A percentile compares a stretch with the other conserved stretches of the same genome.
These are phyloP conservation scores for Letharia lupina DNA, from an alignment of 495 filamentous ascomycete genomes.

Conservation along the genomic window DNA sequence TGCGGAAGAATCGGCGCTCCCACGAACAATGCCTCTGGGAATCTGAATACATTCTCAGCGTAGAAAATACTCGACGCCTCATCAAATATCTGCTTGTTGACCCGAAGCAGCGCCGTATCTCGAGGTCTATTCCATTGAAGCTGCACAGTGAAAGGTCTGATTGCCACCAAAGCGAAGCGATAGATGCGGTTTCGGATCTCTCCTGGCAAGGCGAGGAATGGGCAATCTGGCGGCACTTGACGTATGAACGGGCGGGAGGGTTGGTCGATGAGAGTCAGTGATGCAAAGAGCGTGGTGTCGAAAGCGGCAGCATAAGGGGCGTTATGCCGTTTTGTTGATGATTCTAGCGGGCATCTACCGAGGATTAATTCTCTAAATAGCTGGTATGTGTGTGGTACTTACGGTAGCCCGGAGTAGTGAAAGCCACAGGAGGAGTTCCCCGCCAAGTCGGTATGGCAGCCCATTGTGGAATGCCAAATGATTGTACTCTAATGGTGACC, in stretches of 20 bases:
- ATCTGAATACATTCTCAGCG: conserved; percentile 7
- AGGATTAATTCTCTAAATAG: not conserved
- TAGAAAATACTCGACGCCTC: conserved; percentile 13
- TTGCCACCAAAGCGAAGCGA: not conserved
- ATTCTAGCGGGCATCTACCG: not conserved
- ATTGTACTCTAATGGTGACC: not conserved
- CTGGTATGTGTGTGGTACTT: not conserved
- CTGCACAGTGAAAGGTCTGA: not conserved
- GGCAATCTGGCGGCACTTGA: not conserved
- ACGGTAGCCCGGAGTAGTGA: conserved; percentile 4
- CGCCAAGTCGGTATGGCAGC: not conserved
- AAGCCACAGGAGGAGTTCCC: conserved; percentile 1
- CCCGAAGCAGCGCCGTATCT: not conserved
- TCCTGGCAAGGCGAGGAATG: conserved; percentile 9
- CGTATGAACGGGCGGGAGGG: not conserved
- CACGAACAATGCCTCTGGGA: not conserved
- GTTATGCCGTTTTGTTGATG: not conserved
- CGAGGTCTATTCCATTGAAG: not conserved
- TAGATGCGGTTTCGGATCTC: conserved; percentile 14
- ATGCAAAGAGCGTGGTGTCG: not conserved
- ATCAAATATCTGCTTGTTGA: conserved; percentile 6
- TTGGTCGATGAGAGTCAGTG: not conserved
- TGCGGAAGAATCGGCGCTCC: conserved; percentile 10
- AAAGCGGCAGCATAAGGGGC: not conserved
- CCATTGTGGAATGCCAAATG: not conserved